phyloP scores from a whole-genome alignment of 2,329 filamentous ascomycete species.

The Apiospora malaysiana region DNA sequence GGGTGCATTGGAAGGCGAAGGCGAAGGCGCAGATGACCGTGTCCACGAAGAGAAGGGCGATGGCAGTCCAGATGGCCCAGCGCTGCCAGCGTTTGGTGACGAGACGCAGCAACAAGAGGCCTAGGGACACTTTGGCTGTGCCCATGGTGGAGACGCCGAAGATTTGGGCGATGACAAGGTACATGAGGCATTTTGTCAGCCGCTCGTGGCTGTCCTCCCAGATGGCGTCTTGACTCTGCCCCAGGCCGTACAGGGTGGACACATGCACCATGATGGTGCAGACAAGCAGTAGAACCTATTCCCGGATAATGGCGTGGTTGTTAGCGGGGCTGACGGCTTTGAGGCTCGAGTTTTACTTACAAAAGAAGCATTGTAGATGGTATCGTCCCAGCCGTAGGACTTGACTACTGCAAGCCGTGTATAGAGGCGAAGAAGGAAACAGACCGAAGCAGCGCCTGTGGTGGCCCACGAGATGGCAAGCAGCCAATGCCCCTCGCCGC shows the following conservation, averaged over 20 bases:
- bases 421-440: conserved; percentile 18
- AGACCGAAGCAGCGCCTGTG: not conserved
- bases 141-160: conserved; percentile 20
- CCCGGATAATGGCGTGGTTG: not conserved
- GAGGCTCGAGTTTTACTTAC: not conserved
- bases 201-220: conserved; percentile 16
- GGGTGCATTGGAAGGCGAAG: conserved; percentile 20
- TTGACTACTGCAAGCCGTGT: conserved; percentile 20
- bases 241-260: conserved; percentile 19
- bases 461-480: conserved; percentile 20
- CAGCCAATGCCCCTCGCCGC: conserved; percentile 18
- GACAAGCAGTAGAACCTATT: conserved; percentile 6
- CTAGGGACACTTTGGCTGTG: conserved; percentile 11
- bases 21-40: conserved; percentile 4
- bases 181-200: conserved; percentile 16
- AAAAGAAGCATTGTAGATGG: conserved; percentile 21
- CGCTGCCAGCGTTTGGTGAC: conserved; percentile 20
- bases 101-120: conserved; percentile 18
- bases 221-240: conserved; percentile 3
- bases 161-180: conserved; percentile 20
- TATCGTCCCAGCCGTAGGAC: conserved; percentile 22
- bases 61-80: conserved; percentile 21
- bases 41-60: not conserved
- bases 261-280: conserved; percentile 20
- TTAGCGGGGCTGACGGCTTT: no score